Base-by-base conservation (phyloP, 257 asterid species). In the Solanum rostratum region DNA sequence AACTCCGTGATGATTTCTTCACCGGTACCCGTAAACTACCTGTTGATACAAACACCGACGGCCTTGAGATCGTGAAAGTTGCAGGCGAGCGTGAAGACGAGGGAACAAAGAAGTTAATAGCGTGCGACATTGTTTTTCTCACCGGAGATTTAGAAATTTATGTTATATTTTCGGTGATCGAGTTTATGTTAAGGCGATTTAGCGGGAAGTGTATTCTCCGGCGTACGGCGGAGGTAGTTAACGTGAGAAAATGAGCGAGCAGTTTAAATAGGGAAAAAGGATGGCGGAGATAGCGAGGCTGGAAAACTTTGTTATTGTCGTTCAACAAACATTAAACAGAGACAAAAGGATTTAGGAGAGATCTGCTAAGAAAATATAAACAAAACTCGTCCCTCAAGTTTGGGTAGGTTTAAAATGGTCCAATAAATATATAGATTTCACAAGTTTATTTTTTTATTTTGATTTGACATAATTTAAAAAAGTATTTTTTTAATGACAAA, bases 261-360 rank as follows among this genome's bases (percentile, higher is more conserved):
- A 66, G 45, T 55, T 43, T 80, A 80, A 33, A 54, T 13, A 22
- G 88, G 22, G 81, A 50, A n/a, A 50, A 50, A 29, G 63, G 63
- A 29, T 50, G 90, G 88, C 90, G 91, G 90, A 89, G 87, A 80
- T 24, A 50, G 59, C 91, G 82, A 88, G 80, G 88, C 12, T 45
- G 66, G 45, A 5, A 52, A 83, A 60, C 84, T 74, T 83, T 18
- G 88, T 41, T 83, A 46, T 30, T 83, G 74, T 60, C 85, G 88
- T 46, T 78, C 29, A 78, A 78, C 82, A 69, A 24, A 50, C 62
- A 8, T 14, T 19, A 22, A n/a, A 27, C 5, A 49, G 14, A 12
- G 73, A 65, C 73, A 65, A 65, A 30, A 16, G 13, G 7, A 30
- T 66, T 16, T 66, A 66, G 13, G 74, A 30, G 74, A 41, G 46